phyloP scores from a whole-genome alignment of 768 basidiomycete genomes.

The Suillus weaverae region DNA sequence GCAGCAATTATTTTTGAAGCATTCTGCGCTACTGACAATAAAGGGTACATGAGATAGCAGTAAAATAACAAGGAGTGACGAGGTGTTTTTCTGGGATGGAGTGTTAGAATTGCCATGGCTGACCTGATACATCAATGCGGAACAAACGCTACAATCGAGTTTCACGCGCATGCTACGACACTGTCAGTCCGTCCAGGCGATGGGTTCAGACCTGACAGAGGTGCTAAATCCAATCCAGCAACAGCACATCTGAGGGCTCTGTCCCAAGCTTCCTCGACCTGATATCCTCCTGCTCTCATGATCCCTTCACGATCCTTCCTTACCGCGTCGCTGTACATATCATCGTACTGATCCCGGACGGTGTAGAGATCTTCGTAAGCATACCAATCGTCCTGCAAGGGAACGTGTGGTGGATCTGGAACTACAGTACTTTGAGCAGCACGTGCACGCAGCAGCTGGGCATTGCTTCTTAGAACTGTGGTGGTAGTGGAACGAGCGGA shows the following conservation, averaged over 20 bases:
- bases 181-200: constrained; percentile 40
- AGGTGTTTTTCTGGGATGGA: not conserved
- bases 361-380: constrained; percentile 69
- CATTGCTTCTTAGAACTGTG: constrained; percentile 44
- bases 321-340: constrained; percentile 74
- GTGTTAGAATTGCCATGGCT: not conserved
- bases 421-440: constrained; percentile 65
- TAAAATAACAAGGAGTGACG: not conserved
- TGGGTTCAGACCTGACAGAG: constrained; percentile 37
- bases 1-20: constrained; percentile 35
- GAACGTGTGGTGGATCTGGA: constrained; percentile 79
- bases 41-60: not conserved
- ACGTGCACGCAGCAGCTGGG: constrained; percentile 56
- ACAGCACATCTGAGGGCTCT: constrained; percentile 74
- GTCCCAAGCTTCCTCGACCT: constrained; percentile 82
- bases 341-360: constrained; percentile 61
- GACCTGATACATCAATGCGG: not conserved
- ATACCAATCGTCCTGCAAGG: constrained; percentile 76
- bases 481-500: constrained; percentile 50
- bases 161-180: constrained; percentile 43
- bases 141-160: not conserved
- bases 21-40: constrained; percentile 36
- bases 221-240: constrained; percentile 65
- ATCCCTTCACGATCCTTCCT: constrained; percentile 74
- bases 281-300: constrained; percentile 83